A percentile compares a stretch with the other conserved stretches of the same genome.
Conservation (phyloP, 495 filamentous ascomycete species). For the Penicillium atrosanguineum region DNA sequence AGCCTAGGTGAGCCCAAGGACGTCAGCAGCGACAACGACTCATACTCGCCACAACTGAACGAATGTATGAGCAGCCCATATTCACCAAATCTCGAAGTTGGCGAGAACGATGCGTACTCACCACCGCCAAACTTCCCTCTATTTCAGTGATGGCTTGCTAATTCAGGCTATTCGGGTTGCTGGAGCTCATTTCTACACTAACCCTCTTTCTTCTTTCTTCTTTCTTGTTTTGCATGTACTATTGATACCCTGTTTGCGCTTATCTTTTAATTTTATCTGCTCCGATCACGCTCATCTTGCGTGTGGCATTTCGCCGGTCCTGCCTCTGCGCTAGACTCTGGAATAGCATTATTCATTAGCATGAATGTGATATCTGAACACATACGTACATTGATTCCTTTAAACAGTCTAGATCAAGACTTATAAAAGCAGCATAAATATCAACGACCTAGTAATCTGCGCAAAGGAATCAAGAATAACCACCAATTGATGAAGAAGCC, state of each 20-base stretch:
- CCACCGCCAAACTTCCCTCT: not conserved
- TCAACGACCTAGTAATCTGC: too few relatives aligned
- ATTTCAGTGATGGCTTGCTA: not conserved
- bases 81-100: not conserved
- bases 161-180: not conserved
- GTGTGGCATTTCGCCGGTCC: not conserved
- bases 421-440: too few relatives aligned
- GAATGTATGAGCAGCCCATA: not conserved
- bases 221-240: not conserved
- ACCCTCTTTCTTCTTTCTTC: not conserved
- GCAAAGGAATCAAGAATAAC: not conserved
- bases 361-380: not conserved
- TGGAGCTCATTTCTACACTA: not conserved
- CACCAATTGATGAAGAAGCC: not conserved
- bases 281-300: not conserved
- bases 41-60: not conserved
- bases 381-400: not conserved
- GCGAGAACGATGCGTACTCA: not conserved
- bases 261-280: not conserved
- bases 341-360: not conserved
- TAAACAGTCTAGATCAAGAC: not conserved
- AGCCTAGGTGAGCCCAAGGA: not conserved
- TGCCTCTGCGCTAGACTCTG: not conserved
- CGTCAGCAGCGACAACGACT: not conserved
- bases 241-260: slow-evolving; percentile 1